Evolutionary conservation across 1,139 yeast genomes (phyloP), one percentile per base, ranked within the genome.

Genomic region (Hanseniaspora uvarum): DNA sequence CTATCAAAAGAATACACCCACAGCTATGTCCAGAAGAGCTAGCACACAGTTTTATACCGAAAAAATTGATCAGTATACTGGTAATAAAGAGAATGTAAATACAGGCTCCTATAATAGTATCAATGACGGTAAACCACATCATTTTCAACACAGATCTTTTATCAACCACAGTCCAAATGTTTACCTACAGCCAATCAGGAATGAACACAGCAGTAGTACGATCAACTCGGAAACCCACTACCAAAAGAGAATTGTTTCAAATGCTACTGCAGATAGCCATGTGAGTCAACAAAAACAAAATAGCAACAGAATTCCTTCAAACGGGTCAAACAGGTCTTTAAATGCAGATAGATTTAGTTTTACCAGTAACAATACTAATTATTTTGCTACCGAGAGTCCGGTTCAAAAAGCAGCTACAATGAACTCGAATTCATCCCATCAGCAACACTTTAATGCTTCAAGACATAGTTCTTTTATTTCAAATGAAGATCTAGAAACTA

Each of bases 101-200:
- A 10, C 23, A 1, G 26, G 14, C 12, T 19, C 37, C 12, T 12
- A 10, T 5, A 11, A 30, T 30, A 44, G 5, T 23, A 11, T 16
- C 16, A 23, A 31, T 7, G 4, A 16, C 14, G 30, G 16, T 3
- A 44, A n/a, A 10, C 11, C 26, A 21, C 46, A 44, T 14, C 36
- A 31, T 5, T n/a, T n/a, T 12, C 46, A 44, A 31, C 36, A 44
- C 14, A 44, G 38, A 44, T 44, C 46, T 12, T 44, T 44, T 31
- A 31, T 44, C n/a, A 44, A 44, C 14, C 46, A 44, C 16, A 44
- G 46, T 12, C 46, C 46, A 19, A 44, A 44, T 44, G 46, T 44
- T 14, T 30, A 44, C 23, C 21, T 44, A 21, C 46, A 31, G 16
- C 46, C 46, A 8, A 31, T 44, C 10, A 44, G 46, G 23, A 44